Conservation (phyloP, 176 grass and related monocot species). For the Oryza longistaminata region DNA sequence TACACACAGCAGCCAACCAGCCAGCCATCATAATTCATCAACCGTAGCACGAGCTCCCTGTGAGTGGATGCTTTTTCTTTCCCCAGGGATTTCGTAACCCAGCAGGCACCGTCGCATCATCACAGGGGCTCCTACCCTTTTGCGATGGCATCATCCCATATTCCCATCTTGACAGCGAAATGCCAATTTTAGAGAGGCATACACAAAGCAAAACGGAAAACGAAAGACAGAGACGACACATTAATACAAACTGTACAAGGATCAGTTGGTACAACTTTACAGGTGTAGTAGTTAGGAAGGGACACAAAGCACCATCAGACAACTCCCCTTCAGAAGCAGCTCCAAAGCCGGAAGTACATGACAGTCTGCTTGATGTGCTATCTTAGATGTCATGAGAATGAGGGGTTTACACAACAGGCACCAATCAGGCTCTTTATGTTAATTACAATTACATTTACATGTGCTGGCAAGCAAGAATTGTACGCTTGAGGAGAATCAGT, state of each 20-base stretch:
- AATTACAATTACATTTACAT: slow-evolving; percentile 32
- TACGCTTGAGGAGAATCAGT: slow-evolving; percentile 36
- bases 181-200: not conserved
- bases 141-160: not conserved
- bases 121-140: not conserved
- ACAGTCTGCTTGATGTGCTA: not conserved
- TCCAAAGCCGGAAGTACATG: not conserved
- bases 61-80: not conserved
- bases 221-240: not conserved
- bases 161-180: not conserved
- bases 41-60: not conserved
- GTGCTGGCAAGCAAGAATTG: slow-evolving; percentile 34
- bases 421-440: slow-evolving; percentile 24
- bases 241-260: not conserved
- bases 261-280: not conserved
- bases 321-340: slow-evolving; percentile 8
- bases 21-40: not conserved
- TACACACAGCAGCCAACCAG: not conserved
- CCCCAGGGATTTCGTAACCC: not conserved
- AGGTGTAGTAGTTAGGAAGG: not conserved
- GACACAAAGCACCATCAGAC: not conserved
- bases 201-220: not conserved
- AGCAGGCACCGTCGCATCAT: not conserved
- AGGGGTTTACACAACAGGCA: slow-evolving; percentile 24
- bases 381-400: not conserved